Evolutionary conservation across 192 early-diverging fungal species (phyloP), one percentile per base, ranked within the genome.

Genomic region (Podila epicladia): DNA sequence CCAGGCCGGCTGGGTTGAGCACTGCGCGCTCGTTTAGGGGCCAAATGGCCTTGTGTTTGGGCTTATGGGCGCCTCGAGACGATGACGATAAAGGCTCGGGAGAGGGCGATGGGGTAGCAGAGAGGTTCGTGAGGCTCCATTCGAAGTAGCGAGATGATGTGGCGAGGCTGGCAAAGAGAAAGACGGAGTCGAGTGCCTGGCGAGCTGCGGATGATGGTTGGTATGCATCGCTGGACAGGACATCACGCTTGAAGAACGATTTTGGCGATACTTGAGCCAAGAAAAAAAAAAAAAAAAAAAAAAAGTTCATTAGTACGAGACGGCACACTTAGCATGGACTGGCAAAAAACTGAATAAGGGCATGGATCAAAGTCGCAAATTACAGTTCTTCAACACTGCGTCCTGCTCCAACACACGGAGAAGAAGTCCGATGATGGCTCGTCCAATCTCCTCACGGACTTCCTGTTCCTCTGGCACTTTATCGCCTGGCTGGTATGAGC

Each of bases 351-450:
- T 32, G 28, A 26, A 29, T 29, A 50, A 11, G 7, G 35, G 35
- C 35, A n/a, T 33, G 48, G 50, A 57, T 19, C 41, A 66, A 2
- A 0, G 7, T 11, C 35, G 28, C 13, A 4, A 22, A 67, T 48
- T 69, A 80, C 77, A 53, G 58, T 80, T 73, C 0, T 38, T 72
- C 26, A 65, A 32, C 4, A 80, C 67, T 6, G 77, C 62, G 15
- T 80, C 77, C 11, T 73, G 71, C 35, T 80, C 77, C 32, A 80
- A 20, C 0, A 80, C 65, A 38, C 77, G 60, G 17, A 80, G 31
- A 0, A 80, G 35, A 3, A 80, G 17, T 0, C 71, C 71, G 3
- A 80, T 62, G 41, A 80, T 80, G 19, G 66, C 55, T 28, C 77
- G 58, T 24, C 77, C 77, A 37, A 80, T 57, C 29, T 69, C 77